Base-by-base conservation (phyloP, 2,329 filamentous ascomycete species). In the Diplodia mutila region DNA sequence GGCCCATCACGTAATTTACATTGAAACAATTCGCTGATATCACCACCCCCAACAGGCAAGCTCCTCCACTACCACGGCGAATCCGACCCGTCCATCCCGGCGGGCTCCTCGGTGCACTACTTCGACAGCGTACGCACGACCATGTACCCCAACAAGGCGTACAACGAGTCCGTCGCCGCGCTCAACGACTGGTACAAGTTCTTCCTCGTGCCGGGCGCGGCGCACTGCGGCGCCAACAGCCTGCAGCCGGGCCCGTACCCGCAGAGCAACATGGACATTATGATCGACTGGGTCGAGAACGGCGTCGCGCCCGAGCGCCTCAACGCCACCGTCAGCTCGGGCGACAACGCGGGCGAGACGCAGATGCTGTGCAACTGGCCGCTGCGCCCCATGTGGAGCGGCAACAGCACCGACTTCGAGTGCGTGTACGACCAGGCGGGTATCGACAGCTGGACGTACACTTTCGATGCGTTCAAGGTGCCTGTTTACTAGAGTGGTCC, bases 31-130 rank as follows among this genome's bases (percentile, higher is more conserved):
- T 11, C 16, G 9, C 18, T 32, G 32, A 61, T 16, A 39, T n/a
- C n/a, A n/a, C 6, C 4, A 18, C 21, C 18, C 25, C 2, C 16
- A 21, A 61, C 65, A 61, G 57, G 59, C 59, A 88, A 88, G 75
- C 75, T 88, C 4, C 76, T 89, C 12, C 85, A 87, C 74, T 86
- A 82, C 77, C 86, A 88, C 75, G 86, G 64, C 64, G 85, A 88
- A 74, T 83, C 82, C 0, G 86, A 88, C 73, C 74, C 79, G 16
- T 82, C 79, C 7, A 78, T 89, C 69, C 85, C 85, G 1, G 74
- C 86, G 1, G 84, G 79, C 5, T 85, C 84, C 0, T 86, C 85
- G 0, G 81, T 86, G 0, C 84, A 82, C 72, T 89, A 87, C 78
- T 84, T 80, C 75, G 79, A 87, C 65, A 82, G 84, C 3, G 85